Evolutionary conservation across 2,329 filamentous ascomycete species (phyloP).

Genomic region (Elsinoe perseae): DNA sequence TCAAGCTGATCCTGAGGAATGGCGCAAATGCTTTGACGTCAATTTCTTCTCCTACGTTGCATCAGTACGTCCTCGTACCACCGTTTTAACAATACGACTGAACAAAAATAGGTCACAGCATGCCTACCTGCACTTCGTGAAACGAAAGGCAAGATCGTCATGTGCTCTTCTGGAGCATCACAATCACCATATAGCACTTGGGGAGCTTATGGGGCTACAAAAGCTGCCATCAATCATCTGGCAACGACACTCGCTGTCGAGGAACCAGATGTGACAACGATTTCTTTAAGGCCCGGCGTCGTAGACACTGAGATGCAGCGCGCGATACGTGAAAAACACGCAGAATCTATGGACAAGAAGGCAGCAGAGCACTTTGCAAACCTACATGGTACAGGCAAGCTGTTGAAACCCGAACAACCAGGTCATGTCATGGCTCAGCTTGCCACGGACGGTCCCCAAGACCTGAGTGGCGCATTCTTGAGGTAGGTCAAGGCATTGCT

Average conservation of each 20-base stretch:
- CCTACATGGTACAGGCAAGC: constrained; percentile 59
- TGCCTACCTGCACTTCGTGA: constrained; percentile 61
- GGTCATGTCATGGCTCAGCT: constrained; percentile 79
- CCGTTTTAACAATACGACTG: constrained; percentile 4
- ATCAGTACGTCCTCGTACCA: not conserved
- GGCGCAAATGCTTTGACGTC: constrained; percentile 67
- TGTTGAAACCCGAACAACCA: constrained; percentile 76
- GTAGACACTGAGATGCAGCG: constrained; percentile 88
- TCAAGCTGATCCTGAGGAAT: constrained; percentile 61
- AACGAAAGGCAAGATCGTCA: constrained; percentile 62
- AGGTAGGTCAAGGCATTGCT: constrained; percentile 38
- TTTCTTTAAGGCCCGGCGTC: constrained; percentile 69
- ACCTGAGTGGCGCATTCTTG: constrained; percentile 69
- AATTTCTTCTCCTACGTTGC: constrained; percentile 81
- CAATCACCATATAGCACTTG: constrained; percentile 59
- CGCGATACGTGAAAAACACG: constrained; percentile 67
- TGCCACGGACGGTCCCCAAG: constrained; percentile 54
- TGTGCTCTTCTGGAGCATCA: constrained; percentile 74
- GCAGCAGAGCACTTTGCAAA: constrained; percentile 59
- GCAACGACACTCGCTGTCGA: constrained; percentile 65
- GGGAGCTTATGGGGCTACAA: constrained; percentile 74
- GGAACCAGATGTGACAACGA: constrained; percentile 64
- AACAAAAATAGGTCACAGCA: constrained; percentile 53
- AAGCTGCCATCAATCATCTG: constrained; percentile 77
- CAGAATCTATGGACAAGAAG: constrained; percentile 49